Evolutionary conservation across 164 flowering plant genomes (phyloP).

Genomic region (Echeveria elegans): DNA sequence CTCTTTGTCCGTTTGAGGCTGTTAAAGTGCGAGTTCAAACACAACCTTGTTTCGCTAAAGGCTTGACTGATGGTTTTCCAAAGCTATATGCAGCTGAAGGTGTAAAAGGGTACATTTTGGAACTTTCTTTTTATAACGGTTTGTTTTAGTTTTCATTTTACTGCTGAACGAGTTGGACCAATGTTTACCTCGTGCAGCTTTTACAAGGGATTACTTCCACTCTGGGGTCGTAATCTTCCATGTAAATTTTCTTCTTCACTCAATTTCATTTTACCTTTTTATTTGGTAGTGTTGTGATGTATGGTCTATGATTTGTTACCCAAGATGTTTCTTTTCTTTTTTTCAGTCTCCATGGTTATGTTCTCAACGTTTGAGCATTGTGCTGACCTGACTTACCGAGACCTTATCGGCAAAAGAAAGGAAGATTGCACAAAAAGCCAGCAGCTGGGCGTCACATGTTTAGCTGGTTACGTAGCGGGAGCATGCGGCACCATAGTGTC

Average conservation of each 20-base stretch:
- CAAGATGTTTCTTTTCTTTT: not conserved
- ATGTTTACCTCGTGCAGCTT: conserved; percentile 40
- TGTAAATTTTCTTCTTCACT: conserved; percentile 10
- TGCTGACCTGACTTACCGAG: conserved; percentile 45
- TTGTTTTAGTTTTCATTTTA: not conserved
- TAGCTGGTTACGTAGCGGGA: conserved; percentile 84
- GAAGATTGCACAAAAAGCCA: conserved; percentile 76
- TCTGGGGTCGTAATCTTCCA: conserved; percentile 59
- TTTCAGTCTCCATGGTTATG: conserved; percentile 76
- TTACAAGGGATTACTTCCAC: conserved; percentile 77
- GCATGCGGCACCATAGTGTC: conserved; percentile 66
- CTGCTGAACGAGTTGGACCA: not conserved
- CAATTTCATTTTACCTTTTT: not conserved
- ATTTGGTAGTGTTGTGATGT: not conserved
- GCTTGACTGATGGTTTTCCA: conserved; percentile 84
- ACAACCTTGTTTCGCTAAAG: conserved; percentile 65
- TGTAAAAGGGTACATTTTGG: conserved; percentile 43
- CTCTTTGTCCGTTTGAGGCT: conserved; percentile 29
- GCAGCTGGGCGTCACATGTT: conserved; percentile 80
- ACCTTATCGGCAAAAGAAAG: conserved; percentile 47
- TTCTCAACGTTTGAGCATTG: conserved; percentile 93
- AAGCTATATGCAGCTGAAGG: conserved; percentile 76
- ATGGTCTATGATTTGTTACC: not conserved
- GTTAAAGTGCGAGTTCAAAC: conserved; percentile 80
- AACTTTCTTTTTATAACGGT: not conserved